Percentiles rank a stretch among this genome's conserved stretches.
These are phyloP conservation scores for Trichoderma aggressivum DNA, from an alignment of 2,329 filamentous ascomycete genomes.

Conservation along the genomic window DNA sequence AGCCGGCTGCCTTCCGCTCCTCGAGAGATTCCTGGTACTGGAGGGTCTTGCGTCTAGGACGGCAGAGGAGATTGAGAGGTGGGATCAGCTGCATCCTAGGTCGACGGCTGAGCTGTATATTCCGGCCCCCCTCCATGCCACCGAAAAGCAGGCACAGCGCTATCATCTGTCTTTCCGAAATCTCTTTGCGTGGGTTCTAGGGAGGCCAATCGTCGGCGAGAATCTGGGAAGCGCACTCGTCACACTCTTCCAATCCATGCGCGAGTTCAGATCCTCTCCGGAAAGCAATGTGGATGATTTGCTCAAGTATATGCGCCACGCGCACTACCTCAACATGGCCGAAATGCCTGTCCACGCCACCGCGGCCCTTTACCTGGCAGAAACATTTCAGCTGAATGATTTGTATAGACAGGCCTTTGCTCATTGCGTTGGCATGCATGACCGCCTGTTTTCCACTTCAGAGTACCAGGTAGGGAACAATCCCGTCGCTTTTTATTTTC, in stretches of 20 bases:
- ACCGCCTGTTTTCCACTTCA: conserved; percentile 51
- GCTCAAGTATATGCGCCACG: conserved; percentile 61
- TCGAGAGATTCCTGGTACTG: conserved; percentile 49
- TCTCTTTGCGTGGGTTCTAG: conserved; percentile 68
- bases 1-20: conserved; percentile 57
- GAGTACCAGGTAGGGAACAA: conserved; percentile 55
- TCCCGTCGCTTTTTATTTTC: not conserved
- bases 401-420: conserved; percentile 71
- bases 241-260: conserved; percentile 62
- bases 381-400: conserved; percentile 59
- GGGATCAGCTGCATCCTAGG: conserved; percentile 31
- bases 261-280: conserved; percentile 53
- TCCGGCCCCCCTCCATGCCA: conserved; percentile 55
- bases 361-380: conserved; percentile 64
- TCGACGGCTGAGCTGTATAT: conserved; percentile 61
- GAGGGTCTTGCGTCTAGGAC: conserved; percentile 28
- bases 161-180: conserved; percentile 71
- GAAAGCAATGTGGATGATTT: conserved; percentile 60
- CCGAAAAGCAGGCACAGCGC: conserved; percentile 52
- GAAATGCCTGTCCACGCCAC: conserved; percentile 66
- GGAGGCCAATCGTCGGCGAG: conserved; percentile 63
- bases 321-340: conserved; percentile 66
- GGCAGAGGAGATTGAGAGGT: conserved; percentile 31
- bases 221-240: conserved; percentile 63
- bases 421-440: conserved; percentile 76